Percentiles rank a stretch among this genome's conserved stretches.
These are phyloP conservation scores for Globisporangium rhizosaccharum DNA, from an alignment of 352 stramenopile genomes.

Conservation along the genomic window DNA sequence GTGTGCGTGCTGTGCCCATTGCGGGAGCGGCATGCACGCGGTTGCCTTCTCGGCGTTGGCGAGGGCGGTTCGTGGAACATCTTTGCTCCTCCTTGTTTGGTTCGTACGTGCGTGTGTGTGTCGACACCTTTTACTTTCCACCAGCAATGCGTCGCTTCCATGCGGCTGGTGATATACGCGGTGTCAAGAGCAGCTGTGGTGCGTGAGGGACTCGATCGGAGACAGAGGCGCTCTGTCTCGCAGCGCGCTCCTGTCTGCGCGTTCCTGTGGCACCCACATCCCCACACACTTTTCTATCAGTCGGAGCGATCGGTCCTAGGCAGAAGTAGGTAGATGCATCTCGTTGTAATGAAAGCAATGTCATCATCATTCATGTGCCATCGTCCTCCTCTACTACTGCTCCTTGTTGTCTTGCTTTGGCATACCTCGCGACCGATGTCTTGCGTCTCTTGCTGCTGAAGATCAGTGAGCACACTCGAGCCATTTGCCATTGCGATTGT, in stretches of 20 bases:
- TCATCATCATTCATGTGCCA: neutral
- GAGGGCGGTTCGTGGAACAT: slow-evolving; percentile 33
- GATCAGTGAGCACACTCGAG: neutral
- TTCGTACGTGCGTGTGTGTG: neutral
- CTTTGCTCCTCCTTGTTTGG: slow-evolving; percentile 1
- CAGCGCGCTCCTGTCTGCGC: slow-evolving; percentile 12
- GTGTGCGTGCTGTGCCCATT: slow-evolving; percentile 36
- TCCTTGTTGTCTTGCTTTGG: neutral
- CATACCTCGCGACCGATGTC: neutral
- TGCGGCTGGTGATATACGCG: slow-evolving; percentile 76
- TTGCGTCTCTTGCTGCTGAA: neutral
- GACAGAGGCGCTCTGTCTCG: slow-evolving; percentile 9
- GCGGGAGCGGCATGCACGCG: slow-evolving; percentile 24
- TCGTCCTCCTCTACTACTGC: neutral
- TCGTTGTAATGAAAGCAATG: neutral
- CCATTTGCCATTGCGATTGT: neutral
- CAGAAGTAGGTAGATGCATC: too few species aligned
- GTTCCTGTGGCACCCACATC: slow-evolving; percentile 35
- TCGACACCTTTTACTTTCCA: slow-evolving; percentile 76
- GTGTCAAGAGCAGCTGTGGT: slow-evolving; percentile 58
- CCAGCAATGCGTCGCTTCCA: slow-evolving; percentile 27
- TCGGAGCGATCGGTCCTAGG: neutral
- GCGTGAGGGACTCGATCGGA: slow-evolving; percentile 25
- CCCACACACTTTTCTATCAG: neutral
- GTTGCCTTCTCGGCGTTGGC: slow-evolving; percentile 41